Base-by-base conservation (phyloP, 192 early-diverging fungal species). In the Rhizophagus clarus region DNA sequence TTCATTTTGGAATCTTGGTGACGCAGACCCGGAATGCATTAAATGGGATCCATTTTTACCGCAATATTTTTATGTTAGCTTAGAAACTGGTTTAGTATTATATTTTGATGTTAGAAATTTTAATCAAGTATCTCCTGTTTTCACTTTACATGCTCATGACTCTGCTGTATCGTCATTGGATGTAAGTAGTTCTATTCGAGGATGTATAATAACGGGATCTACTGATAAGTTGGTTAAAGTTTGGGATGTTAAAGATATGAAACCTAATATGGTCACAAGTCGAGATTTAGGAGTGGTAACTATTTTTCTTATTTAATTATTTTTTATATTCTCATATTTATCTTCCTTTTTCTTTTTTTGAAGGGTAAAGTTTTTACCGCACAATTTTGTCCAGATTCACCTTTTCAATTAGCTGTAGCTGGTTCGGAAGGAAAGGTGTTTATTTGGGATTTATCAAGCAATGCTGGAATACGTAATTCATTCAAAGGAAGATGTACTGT, bases 81-180 rank as follows among this genome's bases (percentile, higher is more conserved):
- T 94, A 7, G 98, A 99, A 86, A 92, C 96, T 81, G 98, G 98
- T 22, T 82, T 95, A 60, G 94, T 99, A 40, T 87, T 93, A 74
- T 96, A 94, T 88, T 97, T 91, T 83, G 97, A 99, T 88, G 89
- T 89, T 22, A 92, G 96, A 67, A 87, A 85, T 56, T 72, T 70
- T 15, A 42, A 80, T 10, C 84, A 85, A 68, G 80, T 61, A 2
- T 81, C 86, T 49, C 89, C 96, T 3, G 45, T 99, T 7, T 99
- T 91, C 83, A 97, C 93, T 20, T 88, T 99, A 67, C 94, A 95
- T 76, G 97, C 98, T 4, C 97, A 99, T 81, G 96, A 98, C 82
- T 91, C 89, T 75, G 90, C 98, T 4, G 94, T 96, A 5, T 93
- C 92, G 15, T 90, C 94, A 7, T 84, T 99, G 82, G 97, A 98